A percentile compares a stretch with the other conserved stretches of the same genome.
These are phyloP conservation scores for Amniculicola lignicola DNA, from an alignment of 495 filamentous ascomycete species.

Conservation along the genomic window DNA sequence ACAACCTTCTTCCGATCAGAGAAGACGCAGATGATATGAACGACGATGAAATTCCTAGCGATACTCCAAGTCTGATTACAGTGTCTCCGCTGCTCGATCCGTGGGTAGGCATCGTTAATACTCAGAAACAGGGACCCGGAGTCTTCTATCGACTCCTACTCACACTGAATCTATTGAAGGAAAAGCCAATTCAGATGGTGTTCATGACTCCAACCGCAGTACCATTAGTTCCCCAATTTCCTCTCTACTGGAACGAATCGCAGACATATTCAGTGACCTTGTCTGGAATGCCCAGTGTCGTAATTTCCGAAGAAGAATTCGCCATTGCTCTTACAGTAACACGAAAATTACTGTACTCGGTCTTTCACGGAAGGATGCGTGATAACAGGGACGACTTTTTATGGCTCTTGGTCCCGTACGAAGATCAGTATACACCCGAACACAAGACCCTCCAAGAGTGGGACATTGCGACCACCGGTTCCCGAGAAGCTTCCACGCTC, in stretches of 20 bases:
- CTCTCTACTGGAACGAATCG: constrained; percentile 48
- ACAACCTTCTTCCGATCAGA: constrained; percentile 67
- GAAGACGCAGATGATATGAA: constrained; percentile 44
- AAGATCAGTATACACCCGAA: neutral
- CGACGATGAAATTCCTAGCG: constrained; percentile 18
- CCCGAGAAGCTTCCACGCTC: constrained; percentile 1
- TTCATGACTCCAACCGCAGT: constrained; percentile 42
- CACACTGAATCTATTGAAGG: constrained; percentile 34
- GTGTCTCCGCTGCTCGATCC: constrained; percentile 61
- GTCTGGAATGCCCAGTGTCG: no score
- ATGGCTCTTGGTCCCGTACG: constrained; percentile 36
- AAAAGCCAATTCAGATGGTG: constrained; percentile 35
- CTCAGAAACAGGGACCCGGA: constrained; percentile 47
- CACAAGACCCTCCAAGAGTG: constrained; percentile 4
- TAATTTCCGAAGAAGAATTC: constrained; percentile 8
- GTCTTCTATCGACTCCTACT: constrained; percentile 40
- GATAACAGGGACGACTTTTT: constrained; percentile 38
- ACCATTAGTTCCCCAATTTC: constrained; percentile 38
- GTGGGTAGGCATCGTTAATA: constrained; percentile 59
- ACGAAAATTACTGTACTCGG: constrained; percentile 37
- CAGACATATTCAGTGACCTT: constrained; percentile 26
- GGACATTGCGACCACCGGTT: neutral
- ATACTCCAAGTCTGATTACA: constrained; percentile 43
- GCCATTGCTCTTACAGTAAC: constrained; percentile 32
- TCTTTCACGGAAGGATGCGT: constrained; percentile 37